Evolutionary conservation across 2,329 filamentous ascomycete species (phyloP).

Genomic region (Aureobasidium lini): DNA sequence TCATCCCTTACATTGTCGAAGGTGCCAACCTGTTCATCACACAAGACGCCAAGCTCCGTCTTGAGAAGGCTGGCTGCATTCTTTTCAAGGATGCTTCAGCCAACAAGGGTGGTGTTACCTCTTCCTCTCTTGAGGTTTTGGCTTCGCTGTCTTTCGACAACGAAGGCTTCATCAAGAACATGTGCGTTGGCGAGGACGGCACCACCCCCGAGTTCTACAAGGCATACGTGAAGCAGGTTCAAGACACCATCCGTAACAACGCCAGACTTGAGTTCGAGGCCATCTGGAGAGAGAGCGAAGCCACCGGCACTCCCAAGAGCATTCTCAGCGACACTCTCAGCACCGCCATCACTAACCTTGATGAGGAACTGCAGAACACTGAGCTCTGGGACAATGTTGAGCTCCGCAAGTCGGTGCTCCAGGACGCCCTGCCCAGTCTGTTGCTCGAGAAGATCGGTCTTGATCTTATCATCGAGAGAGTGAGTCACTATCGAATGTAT

Average conservation of each 20-base stretch:
- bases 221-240: slow-evolving; percentile 84
- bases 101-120: slow-evolving; percentile 98
- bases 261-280: slow-evolving; percentile 93
- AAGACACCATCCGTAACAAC: slow-evolving; percentile 84
- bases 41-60: slow-evolving; percentile 89
- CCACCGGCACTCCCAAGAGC: slow-evolving; percentile 70
- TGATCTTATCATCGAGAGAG: slow-evolving; percentile 75
- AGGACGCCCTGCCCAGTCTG: slow-evolving; percentile 77
- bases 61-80: slow-evolving; percentile 91
- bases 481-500: slow-evolving; percentile 32
- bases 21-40: slow-evolving; percentile 98
- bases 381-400: slow-evolving; percentile 80
- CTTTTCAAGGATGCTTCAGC: slow-evolving; percentile 96
- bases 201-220: slow-evolving; percentile 85
- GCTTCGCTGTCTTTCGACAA: slow-evolving; percentile 94
- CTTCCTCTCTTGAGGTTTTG: slow-evolving; percentile 90
- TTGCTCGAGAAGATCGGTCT: slow-evolving; percentile 85
- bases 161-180: slow-evolving; percentile 76
- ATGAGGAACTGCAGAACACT: slow-evolving; percentile 91
- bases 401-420: slow-evolving; percentile 69
- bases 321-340: slow-evolving; percentile 89
- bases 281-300: slow-evolving; percentile 89
- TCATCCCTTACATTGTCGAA: slow-evolving; percentile 92
- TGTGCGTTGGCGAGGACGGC: slow-evolving; percentile 77
- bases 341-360: slow-evolving; percentile 86